A percentile compares a stretch with the other conserved stretches of the same genome.
phyloP scores from a whole-genome alignment of 2,329 filamentous ascomycete genomes.

The Claviceps purpurea region DNA sequence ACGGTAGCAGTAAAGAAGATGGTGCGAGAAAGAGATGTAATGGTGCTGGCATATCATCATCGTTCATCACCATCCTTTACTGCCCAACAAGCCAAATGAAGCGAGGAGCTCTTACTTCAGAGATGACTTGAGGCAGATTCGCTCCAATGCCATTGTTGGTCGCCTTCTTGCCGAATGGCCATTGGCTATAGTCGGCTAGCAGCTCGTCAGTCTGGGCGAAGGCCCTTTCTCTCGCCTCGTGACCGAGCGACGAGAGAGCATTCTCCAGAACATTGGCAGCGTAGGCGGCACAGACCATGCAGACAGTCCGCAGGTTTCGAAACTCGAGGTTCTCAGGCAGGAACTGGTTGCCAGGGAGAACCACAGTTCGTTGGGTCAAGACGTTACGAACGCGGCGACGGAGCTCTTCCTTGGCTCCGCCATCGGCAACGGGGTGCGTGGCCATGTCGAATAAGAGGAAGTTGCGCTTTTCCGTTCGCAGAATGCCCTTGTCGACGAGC shows the following conservation, averaged over 20 bases:
- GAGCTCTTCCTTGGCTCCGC: conserved; percentile 95
- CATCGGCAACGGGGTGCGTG: conserved; percentile 91
- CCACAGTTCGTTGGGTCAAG: conserved; percentile 85
- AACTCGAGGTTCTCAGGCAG: conserved; percentile 91
- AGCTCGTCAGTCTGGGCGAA: conserved; percentile 97
- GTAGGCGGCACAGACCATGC: conserved; percentile 96
- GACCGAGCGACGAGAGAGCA: conserved; percentile 82
- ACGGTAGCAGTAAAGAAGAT: neutral
- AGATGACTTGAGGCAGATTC: conserved; percentile 77
- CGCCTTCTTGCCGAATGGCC: conserved; percentile 83
- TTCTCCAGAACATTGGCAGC: conserved; percentile 97
- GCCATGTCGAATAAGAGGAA: conserved; percentile 99
- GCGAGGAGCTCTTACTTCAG: conserved; percentile 40
- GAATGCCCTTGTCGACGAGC: conserved; percentile 94
- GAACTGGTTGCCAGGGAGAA: conserved; percentile 75
- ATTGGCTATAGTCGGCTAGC: conserved; percentile 91
- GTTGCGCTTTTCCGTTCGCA: conserved; percentile 97
- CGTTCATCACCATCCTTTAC: neutral
- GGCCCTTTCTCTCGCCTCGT: conserved; percentile 85
- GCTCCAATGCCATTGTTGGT: conserved; percentile 72
- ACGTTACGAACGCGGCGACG: conserved; percentile 83
- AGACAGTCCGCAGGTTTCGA: conserved; percentile 78
- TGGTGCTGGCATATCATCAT: neutral
- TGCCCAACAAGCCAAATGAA: neutral
- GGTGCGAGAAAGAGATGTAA: neutral